Base-by-base conservation (phyloP, 257 asterid genomes). In the Primulina eburnea region DNA sequence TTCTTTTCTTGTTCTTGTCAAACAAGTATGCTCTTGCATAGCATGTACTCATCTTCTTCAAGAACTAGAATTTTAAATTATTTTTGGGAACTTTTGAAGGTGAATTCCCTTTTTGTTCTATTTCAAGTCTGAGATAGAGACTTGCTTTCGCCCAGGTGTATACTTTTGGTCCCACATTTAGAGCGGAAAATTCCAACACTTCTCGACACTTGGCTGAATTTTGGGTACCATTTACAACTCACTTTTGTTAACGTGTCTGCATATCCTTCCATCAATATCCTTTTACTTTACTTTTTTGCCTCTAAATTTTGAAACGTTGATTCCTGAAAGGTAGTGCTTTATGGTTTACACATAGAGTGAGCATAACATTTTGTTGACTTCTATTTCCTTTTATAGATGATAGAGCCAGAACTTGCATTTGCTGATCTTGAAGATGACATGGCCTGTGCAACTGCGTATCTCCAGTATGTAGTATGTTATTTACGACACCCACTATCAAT, bases 401-500 rank as follows among this genome's bases (percentile, higher is more conserved):
- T 94, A 35, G 99, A 94, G 71, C 97, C 99, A 47, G 99, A 94
- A 76, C 95, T 94, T 68, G 99, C 99, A 64, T 91, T 91, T 83
- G 99, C 99, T 69, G 96, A 94, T 81, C 81, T 94, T 70, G 96
- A 91, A 53, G 99, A 94, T 81, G 97, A 94, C 88, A 91, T 91
- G 97, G 97, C 97, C 78, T 94, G 99, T 85, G 99, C 97, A 65
- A 85, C 96, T 56, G 97, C 97, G 68, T 94, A 91, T 89, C 99
- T 94, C 97, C 99, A 94, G 97, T 94, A 94, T 75, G 99, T 94
- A 84, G 99, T 94, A 94, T 82, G 99, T 94, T 83, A 85, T 81
- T 79, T 75, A 76, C 89, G 38, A 75, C 71, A 77, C 78, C 89
- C 78, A 62, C 77, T 60, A 66, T 64, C 47, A 33, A 63, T 67